Percentiles rank a stretch among this genome's conserved stretches.
These are phyloP conservation scores for Lycium ferocissimum DNA, from an alignment of 257 asterid genomes.

Conservation along the genomic window DNA sequence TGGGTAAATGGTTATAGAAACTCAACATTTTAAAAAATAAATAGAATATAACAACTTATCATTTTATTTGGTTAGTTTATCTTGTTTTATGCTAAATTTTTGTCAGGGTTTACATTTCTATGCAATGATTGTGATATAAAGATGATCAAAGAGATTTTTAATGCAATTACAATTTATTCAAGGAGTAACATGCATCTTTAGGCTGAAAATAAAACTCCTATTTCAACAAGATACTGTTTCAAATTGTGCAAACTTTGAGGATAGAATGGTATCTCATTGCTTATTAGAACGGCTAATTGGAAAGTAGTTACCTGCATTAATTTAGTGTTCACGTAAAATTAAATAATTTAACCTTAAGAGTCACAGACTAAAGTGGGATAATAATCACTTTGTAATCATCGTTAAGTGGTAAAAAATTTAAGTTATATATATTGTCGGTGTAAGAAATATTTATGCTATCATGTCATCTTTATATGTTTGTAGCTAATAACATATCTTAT, in stretches of 20 bases:
- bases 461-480: neutral
- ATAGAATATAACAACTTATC: neutral
- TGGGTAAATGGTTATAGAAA: neutral
- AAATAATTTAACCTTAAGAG: neutral
- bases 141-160: neutral
- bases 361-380: neutral
- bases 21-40: neutral
- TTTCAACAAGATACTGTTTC: neutral
- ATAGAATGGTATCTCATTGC: too few relatives aligned
- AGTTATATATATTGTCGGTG: neutral
- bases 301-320: too few relatives aligned
- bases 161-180: neutral
- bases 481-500: too few relatives aligned
- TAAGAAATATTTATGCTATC: neutral
- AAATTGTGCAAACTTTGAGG: neutral
- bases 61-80: neutral
- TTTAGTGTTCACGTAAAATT: too few relatives aligned
- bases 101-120: neutral
- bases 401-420: neutral
- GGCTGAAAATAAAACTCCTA: neutral
- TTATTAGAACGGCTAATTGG: too few relatives aligned
- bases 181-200: neutral
- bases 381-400: neutral
- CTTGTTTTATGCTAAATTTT: too few relatives aligned
- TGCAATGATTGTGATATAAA: neutral